These are phyloP conservation scores for Malus hybrid DNA, from an alignment of 331 rosid genomes.

Conservation along the genomic window DNA sequence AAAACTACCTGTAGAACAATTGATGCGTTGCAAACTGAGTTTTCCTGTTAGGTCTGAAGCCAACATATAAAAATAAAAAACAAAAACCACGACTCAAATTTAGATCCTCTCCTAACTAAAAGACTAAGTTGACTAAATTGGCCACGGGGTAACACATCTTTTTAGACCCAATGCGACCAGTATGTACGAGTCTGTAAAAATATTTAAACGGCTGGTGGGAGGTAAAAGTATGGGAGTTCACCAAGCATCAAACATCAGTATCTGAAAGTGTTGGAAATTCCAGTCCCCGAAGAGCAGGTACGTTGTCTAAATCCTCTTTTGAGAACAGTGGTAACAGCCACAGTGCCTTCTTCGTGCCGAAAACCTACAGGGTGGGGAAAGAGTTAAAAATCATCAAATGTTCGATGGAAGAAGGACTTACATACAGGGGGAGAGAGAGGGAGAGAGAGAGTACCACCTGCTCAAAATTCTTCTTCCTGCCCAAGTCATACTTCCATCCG, in stretches of 20 bases:
- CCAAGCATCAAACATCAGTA: constrained; percentile 49
- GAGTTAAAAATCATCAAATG: neutral
- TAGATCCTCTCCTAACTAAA: neutral
- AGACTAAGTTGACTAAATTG: neutral
- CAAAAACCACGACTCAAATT: neutral
- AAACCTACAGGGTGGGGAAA: constrained; percentile 40
- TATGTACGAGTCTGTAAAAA: neutral
- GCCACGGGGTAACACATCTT: neutral
- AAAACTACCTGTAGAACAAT: neutral
- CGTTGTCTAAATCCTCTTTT: constrained; percentile 63
- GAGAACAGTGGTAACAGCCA: constrained; percentile 79
- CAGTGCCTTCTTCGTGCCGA: constrained; percentile 73
- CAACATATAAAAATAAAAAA: neutral
- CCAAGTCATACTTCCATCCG: constrained; percentile 84
- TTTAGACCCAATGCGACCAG: neutral
- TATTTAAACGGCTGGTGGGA: neutral
- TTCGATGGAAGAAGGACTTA: neutral
- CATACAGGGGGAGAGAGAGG: neutral
- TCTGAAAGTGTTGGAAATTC: constrained; percentile 72
- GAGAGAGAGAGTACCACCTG: constrained; percentile 44
- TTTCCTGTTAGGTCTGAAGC: neutral
- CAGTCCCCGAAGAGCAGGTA: constrained; percentile 71
- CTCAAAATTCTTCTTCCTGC: constrained; percentile 76
- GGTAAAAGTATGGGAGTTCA: constrained; percentile 7
- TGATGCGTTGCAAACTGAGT: neutral